phyloP scores from a whole-genome alignment of 441 rosid species.

The Euphorbia schlechtendalii region DNA sequence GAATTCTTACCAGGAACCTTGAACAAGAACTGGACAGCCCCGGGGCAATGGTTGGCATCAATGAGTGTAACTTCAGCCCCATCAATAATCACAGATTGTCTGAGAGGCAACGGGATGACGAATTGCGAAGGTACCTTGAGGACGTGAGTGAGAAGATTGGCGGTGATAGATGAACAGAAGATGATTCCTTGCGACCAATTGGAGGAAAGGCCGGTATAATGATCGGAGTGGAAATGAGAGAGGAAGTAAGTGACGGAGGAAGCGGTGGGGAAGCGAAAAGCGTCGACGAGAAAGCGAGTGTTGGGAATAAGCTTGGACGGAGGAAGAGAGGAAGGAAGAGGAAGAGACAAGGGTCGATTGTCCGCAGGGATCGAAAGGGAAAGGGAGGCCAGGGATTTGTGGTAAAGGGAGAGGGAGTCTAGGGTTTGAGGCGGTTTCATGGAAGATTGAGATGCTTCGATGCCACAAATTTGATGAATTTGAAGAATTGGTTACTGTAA shows the following conservation, averaged over 20 bases:
- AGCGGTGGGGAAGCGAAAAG: constrained; percentile 51
- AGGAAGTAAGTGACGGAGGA: constrained; percentile 61
- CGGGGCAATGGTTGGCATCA: constrained; percentile 89
- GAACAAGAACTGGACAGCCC: constrained; percentile 79
- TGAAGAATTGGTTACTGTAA: background rate
- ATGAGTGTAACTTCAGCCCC: constrained; percentile 55
- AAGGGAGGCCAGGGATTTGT: constrained; percentile 15
- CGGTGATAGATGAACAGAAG: constrained; percentile 61
- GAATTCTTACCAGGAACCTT: constrained; percentile 30
- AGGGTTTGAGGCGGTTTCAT: constrained; percentile 31
- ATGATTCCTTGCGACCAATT: constrained; percentile 69
- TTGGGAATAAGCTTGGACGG: constrained; percentile 58
- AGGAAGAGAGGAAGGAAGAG: constrained; percentile 31
- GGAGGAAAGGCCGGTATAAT: constrained; percentile 62
- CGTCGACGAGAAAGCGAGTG: constrained; percentile 72
- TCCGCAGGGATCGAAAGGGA: constrained; percentile 27
- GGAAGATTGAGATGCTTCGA: background rate
- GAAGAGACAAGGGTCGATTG: constrained; percentile 23
- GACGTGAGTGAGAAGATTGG: constrained; percentile 45
- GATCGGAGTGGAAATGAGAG: constrained; percentile 90
- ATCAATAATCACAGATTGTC: constrained; percentile 38
- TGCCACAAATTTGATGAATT: no score
- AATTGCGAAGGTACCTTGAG: constrained; percentile 47
- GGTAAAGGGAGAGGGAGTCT: constrained; percentile 46
- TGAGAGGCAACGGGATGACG: constrained; percentile 43